phyloP scores from a whole-genome alignment of 495 filamentous ascomycete species.

The Parathielavia appendiculata region DNA sequence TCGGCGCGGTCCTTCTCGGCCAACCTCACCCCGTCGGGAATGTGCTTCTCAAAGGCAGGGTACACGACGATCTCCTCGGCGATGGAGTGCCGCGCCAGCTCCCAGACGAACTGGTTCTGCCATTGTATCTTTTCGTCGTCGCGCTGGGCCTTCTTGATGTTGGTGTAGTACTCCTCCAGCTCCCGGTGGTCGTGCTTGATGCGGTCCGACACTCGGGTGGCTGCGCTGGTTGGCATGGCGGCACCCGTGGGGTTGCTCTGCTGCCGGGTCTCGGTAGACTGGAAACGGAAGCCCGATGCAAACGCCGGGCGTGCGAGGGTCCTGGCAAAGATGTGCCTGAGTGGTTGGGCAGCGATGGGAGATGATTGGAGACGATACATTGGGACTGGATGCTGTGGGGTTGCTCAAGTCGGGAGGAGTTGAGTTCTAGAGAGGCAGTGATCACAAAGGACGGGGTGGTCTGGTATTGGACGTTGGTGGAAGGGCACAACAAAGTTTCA shows the following conservation, averaged over 20 bases:
- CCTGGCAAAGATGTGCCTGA: neutral
- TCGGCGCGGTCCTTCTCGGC: constrained; percentile 57
- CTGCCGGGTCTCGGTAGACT: neutral
- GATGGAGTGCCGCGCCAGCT: constrained; percentile 60
- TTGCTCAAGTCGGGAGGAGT: neutral
- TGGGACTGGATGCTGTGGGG: neutral
- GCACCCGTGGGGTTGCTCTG: neutral
- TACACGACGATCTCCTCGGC: constrained; percentile 68
- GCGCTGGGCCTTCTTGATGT: constrained; percentile 48
- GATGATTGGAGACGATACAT: constrained; percentile 12
- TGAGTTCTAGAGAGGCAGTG: too few relatives aligned
- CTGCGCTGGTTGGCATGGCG: constrained; percentile 6
- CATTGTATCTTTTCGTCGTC: constrained; percentile 47
- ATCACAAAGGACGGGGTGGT: neutral
- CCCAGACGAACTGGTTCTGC: constrained; percentile 68
- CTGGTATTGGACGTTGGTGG: neutral
- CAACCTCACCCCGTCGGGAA: constrained; percentile 44
- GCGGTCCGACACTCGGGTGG: constrained; percentile 41
- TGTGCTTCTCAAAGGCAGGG: constrained; percentile 57
- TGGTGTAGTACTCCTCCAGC: constrained; percentile 53
- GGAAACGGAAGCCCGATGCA: neutral
- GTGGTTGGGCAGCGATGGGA: neutral
- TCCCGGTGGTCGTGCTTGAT: constrained; percentile 62
- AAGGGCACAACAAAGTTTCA: neutral
- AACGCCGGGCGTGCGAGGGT: neutral